Evolutionary conservation across 768 basidiomycete genomes (phyloP), one percentile per base, ranked within the genome.

Genomic region (Russula foetens): DNA sequence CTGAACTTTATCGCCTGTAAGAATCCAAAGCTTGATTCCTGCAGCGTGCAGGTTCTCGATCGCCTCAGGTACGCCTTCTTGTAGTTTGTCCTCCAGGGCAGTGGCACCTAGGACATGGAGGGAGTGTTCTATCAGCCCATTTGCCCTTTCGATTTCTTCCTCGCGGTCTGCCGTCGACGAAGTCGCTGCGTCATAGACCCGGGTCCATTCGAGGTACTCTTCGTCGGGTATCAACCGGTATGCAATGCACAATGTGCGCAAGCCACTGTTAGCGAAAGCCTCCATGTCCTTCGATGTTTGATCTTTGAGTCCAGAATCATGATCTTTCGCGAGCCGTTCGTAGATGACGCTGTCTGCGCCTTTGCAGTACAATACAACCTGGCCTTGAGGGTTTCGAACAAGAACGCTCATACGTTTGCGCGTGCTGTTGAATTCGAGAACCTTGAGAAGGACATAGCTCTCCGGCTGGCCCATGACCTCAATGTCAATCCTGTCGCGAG

Each of bases 281-380:
- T 98, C 95, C 84, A 98, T 90, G 69, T 98, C 93, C 71, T 81
- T 82, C 66, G 77, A 78, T 46, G 95, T 98, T 70, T 84, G 76
- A 46, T 83, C 85, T 76, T 91, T 91, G 64, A 97, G 68, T 44
- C 64, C 75, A 2, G 77, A 76, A 68, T 96, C 90, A 68, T 91
- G 90, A 65, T 89, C 82, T 49, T 77, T 73, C n/a, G 82, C 80
- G 3, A 98, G 79, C 12, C 95, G 84, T 66, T 86, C 85, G 69
- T 95, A 96, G 67, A 98, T 88, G 68, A 98, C 93, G 66, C 85
- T 89, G 72, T 98, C 96, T 15, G 96, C 96, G n/a, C 96, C 96
- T 73, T 98, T 98, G 81, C 87, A 90, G 70, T 94, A 96, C 60
- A 98, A 74, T 28, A 94, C 76, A 62, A 97, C 75, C 67, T 79